Base-by-base conservation (phyloP, 2,329 filamentous ascomycete species). In the Phoma herbarum region DNA sequence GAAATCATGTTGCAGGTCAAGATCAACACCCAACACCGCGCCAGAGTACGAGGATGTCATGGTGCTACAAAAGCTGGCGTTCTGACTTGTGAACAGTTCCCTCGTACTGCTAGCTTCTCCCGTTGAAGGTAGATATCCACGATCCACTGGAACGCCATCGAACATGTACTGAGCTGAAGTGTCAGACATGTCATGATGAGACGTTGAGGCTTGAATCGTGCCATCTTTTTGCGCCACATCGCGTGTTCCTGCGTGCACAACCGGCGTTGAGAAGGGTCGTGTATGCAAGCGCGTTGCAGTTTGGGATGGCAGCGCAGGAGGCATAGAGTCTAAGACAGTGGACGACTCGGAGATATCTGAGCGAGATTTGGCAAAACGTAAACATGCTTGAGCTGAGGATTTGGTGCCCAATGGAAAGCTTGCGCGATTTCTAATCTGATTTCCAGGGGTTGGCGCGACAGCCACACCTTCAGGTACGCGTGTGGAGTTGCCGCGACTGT, bases 11-110 rank as follows among this genome's bases (percentile, higher is more conserved):
- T 72, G 61, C 37, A 76, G 61, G 50, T 77, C 75, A 39, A 76
- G 59, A 50, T 77, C 74, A 20, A 76, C 59, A n/a, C 75, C 74
- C 4, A 76, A 58, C 7, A 76, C 69, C 7, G 73, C 71, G 2
- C 72, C 69, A 14, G 75, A 77, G 51, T 76, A 76, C 7, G 67
- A 71, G 5, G 73, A 74, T 25, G 75, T 73, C 54, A 65, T 53
- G n/a, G 68, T 72, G 60, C 72, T 74, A 67, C 72, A 72, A 39
- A 75, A 71, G 55, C 75, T 77, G 6, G 65, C 60, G 42, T 73
- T 72, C 37, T 63, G 64, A 57, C 67, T 74, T 25, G 61, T 29
- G 35, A 65, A 60, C 6, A 55, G 28, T 11, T 60, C 47, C 23
- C 56, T 65, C 47, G 52, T 55, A 28, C 58, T 58, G 29, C 67